A percentile compares a stretch with the other conserved stretches of the same genome.
Conservation (phyloP, 2,329 filamentous ascomycete genomes). For the Ambrosiella cleistominuta region DNA sequence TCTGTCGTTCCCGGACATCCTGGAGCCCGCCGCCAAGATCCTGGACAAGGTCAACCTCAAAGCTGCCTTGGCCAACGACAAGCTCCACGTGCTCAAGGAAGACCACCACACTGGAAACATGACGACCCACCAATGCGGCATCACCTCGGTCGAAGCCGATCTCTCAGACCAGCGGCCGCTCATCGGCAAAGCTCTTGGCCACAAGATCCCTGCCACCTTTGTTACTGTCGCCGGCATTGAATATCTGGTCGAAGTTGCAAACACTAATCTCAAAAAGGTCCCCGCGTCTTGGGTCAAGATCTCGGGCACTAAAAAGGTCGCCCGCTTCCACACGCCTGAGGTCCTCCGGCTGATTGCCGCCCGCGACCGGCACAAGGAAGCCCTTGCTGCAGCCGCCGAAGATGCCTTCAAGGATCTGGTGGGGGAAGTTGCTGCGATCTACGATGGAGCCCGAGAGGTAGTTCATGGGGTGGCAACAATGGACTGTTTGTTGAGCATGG, state of each 20-base stretch:
- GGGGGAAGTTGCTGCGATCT: slow-evolving; percentile 57
- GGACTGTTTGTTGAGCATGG: slow-evolving; percentile 77
- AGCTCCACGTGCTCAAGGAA: slow-evolving; percentile 84
- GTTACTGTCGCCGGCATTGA: slow-evolving; percentile 79
- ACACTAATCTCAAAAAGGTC: slow-evolving; percentile 63
- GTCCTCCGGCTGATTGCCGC: slow-evolving; percentile 69
- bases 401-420: slow-evolving; percentile 59
- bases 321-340: slow-evolving; percentile 86
- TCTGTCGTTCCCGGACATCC: slow-evolving; percentile 57
- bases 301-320: slow-evolving; percentile 80
- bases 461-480: slow-evolving; percentile 72
- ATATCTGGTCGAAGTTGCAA: slow-evolving; percentile 83
- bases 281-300: slow-evolving; percentile 92
- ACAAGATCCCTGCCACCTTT: slow-evolving; percentile 54
- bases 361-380: slow-evolving; percentile 87
- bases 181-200: slow-evolving; percentile 55
- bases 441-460: slow-evolving; percentile 76
- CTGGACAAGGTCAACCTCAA: slow-evolving; percentile 73
- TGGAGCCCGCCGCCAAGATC: slow-evolving; percentile 52
- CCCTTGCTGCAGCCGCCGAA: slow-evolving; percentile 81
- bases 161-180: slow-evolving; percentile 57
- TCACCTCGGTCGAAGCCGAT: slow-evolving; percentile 80
- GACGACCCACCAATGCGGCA: slow-evolving; percentile 72
- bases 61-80: slow-evolving; percentile 74
- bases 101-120: slow-evolving; percentile 79